Evolutionary conservation across 495 filamentous ascomycete species (phyloP), one percentile per base, ranked within the genome.

Genomic region (Penicillium paxilli): DNA sequence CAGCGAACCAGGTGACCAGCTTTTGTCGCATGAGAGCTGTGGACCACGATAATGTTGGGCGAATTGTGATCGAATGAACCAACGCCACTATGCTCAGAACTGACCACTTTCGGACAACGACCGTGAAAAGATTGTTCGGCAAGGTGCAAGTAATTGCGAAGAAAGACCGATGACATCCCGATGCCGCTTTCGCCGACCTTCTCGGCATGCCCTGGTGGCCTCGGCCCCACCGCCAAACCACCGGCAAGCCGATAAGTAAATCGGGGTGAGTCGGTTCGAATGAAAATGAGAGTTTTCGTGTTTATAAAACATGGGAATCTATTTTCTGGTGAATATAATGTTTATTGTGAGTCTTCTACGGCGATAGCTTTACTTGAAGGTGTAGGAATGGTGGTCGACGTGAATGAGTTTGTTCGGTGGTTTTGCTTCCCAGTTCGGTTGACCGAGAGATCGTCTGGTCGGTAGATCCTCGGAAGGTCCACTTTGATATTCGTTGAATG

Each of bases 141-240:
- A 28, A 40, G 33, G 14, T 33, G 21, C 26, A 37, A 48, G 50
- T 62, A 59, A 46, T 22, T 10, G 55, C 62, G 62, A 62, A 45
- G 47, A 65, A 33, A 44, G 38, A 6, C 62, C 62, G 59, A 65
- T 16, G 44, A 59, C n/a, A 33, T 55, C 51, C 53, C 62, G 53
- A 61, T 44, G 47, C 51, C 42, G 33, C 35, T 59, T 44, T 51
- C 37, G 32, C 57, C 57, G 57, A 59, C 44, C 44, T 38, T 45
- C n/a, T 60, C 53, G 58, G 58, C 53, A 49, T 55, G 47, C 52
- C 51, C 48, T 49, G 44, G 33, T 12, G 16, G 1, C 16, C 20
- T 52, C 57, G 53, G 57, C 52, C 57, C 53, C 58, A 55, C 49
- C 49, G 23, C 40, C n/a, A 44, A 12, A 23, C 44, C 48, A 56